Evolutionary conservation across 2,329 filamentous ascomycete species (phyloP), one percentile per base, ranked within the genome.

Genomic region (Neofusicoccum cordaticola): DNA sequence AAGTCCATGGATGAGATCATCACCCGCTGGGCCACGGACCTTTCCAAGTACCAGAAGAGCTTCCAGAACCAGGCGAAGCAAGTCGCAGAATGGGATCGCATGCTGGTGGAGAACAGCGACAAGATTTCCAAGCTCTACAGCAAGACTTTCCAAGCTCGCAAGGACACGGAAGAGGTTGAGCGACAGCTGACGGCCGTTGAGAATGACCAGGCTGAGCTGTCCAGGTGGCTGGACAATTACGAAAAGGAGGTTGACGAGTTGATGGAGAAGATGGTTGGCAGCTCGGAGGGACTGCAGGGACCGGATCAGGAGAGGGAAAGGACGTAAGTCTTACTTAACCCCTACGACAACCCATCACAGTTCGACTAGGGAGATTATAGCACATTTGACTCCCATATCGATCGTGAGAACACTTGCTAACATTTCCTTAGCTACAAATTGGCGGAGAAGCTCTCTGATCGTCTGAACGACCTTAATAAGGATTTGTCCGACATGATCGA

Each of bases 1-100:
- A 98, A 97, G 81, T 97, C 94, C 0, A 97, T 99, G 91, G 95
- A 99, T 73, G 95, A 99, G 76, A 97, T 99, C 68, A 93, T 99
- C 69, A 97, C 92, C 3, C 88, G 93, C 37, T 99, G 95, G 95
- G 95, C 95, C 1, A 92, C 93, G 0, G 95, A 98, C 73, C 83
- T 99, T 57, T 90, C 93, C 62, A 96, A 96, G 74, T 97, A 99
- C 74, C 94, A 98, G 74, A 96, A 97, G 76, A 92, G 96, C 66
- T 99, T 98, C 81, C 93, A 96, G 75, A 86, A 90, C 39, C 93
- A 98, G 76, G 94, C 96, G 4, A 86, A 88, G 67, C 90, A 93
- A 68, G 92, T 98, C 13, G 90, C 93, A 12, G 84, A 86, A 50
- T 99, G 96, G 96, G 95, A 99, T 76, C 88, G 92, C 65, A 87